Percentiles rank a stretch among this genome's conserved stretches.
Conservation (phyloP, 2,329 filamentous ascomycete genomes). For the Aspergillus pseudoterreus region DNA sequence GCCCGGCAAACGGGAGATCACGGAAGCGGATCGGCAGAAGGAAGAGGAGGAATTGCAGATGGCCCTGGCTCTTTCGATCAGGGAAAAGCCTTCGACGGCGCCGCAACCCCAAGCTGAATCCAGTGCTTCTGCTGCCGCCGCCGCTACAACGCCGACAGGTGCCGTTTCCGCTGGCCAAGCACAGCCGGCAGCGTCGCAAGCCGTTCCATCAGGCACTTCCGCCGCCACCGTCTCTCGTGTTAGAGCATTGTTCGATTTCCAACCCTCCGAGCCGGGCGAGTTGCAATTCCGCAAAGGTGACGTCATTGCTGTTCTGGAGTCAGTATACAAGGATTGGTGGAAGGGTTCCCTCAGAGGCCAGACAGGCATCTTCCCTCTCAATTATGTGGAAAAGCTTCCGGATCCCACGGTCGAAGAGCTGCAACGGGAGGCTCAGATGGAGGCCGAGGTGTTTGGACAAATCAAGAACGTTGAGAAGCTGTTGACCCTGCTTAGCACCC, state of each 20-base stretch:
- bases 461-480: slow-evolving; percentile 77
- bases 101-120: slow-evolving; percentile 38
- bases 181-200: slow-evolving; percentile 48
- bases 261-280: slow-evolving; percentile 88
- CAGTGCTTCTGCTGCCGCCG: slow-evolving; percentile 21
- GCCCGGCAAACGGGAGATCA: slow-evolving; percentile 87
- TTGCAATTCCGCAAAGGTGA: slow-evolving; percentile 95
- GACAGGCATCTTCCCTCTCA: slow-evolving; percentile 95
- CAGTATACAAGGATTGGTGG: slow-evolving; percentile 99
- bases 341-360: slow-evolving; percentile 90
- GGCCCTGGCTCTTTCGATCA: slow-evolving; percentile 85
- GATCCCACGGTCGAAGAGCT: slow-evolving; percentile 93
- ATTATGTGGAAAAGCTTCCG: slow-evolving; percentile 96
- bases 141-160: slow-evolving; percentile 15
- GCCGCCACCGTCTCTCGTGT: slow-evolving; percentile 95
- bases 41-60: slow-evolving; percentile 98
- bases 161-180: slow-evolving; percentile 33
- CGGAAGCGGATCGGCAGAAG: slow-evolving; percentile 82
- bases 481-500: slow-evolving; percentile 85
- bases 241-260: slow-evolving; percentile 89
- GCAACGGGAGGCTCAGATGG: slow-evolving; percentile 93
- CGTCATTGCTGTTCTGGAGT: slow-evolving; percentile 94
- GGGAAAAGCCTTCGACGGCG: slow-evolving; percentile 63
- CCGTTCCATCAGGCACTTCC: slow-evolving; percentile 77
- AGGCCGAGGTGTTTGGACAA: slow-evolving; percentile 72